phyloP scores from a whole-genome alignment of 192 early-diverging fungal species.

The Mortierella alpina region DNA sequence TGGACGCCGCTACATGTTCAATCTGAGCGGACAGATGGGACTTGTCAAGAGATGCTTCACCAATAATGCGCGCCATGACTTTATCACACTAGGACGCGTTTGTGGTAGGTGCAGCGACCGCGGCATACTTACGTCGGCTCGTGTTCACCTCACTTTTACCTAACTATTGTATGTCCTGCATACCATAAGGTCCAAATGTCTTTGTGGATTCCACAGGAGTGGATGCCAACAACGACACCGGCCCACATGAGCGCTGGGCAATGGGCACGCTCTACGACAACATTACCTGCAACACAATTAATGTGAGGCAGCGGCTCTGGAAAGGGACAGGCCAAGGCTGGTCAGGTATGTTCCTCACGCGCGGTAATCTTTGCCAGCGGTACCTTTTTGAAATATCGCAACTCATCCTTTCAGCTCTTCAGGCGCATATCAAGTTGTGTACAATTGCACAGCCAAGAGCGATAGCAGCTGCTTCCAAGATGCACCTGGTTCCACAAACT shows the following conservation, averaged over 20 bases:
- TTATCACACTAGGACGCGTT: slow-evolving; percentile 41
- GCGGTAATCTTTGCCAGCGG: no score
- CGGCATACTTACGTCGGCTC: background rate
- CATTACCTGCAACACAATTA: slow-evolving; percentile 41
- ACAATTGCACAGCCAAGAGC: slow-evolving; percentile 25
- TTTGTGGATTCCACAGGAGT: slow-evolving; percentile 49
- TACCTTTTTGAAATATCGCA: no score
- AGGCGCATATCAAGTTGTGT: slow-evolving; percentile 47
- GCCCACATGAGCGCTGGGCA: slow-evolving; percentile 48
- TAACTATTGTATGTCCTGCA: no score
- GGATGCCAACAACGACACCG: slow-evolving; percentile 42
- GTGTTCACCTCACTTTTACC: no score
- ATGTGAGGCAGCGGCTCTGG: slow-evolving; percentile 38
- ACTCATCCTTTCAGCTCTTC: background rate
- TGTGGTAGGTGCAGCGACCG: slow-evolving; percentile 17
- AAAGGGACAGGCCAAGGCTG: slow-evolving; percentile 52
- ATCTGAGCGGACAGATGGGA: slow-evolving; percentile 47
- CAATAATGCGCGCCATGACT: slow-evolving; percentile 47
- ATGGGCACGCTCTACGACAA: slow-evolving; percentile 49
- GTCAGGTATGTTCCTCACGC: slow-evolving; percentile 12
- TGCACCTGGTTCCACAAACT: slow-evolving; percentile 34
- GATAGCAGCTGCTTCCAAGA: slow-evolving; percentile 46
- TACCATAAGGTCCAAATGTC: slow-evolving; percentile 31
- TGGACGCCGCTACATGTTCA: slow-evolving; percentile 52
- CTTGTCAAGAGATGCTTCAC: slow-evolving; percentile 51